phyloP scores from a whole-genome alignment of 345 rosid species.

The Eucalyptus dawsonii region DNA sequence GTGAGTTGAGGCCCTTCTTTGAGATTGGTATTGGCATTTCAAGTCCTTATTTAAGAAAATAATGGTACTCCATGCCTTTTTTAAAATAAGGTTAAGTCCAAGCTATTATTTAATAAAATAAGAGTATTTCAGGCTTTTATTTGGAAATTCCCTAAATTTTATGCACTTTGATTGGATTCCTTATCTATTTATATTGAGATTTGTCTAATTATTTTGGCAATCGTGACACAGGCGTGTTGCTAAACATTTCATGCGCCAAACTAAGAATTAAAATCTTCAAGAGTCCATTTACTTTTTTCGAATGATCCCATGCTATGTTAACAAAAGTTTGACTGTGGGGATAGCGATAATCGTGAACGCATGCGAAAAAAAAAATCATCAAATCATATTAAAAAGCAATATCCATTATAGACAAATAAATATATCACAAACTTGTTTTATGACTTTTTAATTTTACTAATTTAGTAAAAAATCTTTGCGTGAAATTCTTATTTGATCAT shows the following conservation, averaged over 20 bases:
- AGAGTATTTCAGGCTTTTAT: too few species aligned
- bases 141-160: background rate
- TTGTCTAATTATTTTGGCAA: background rate
- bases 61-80: too few species aligned
- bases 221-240: background rate
- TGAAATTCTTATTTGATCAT: background rate
- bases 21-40: too few species aligned
- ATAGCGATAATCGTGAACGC: background rate
- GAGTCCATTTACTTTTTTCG: background rate
- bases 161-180: background rate
- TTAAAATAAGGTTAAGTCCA: too few species aligned
- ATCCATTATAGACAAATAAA: background rate
- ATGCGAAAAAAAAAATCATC: background rate
- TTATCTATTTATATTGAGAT: background rate
- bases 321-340: background rate
- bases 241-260: background rate
- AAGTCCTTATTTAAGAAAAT: too few species aligned
- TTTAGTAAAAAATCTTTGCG: background rate
- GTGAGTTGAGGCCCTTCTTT: too few species aligned
- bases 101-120: too few species aligned
- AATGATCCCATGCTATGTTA: background rate
- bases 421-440: background rate
- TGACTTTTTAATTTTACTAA: background rate
- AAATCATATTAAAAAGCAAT: background rate
- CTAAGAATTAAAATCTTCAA: background rate